Percentiles rank a stretch among this genome's conserved stretches.
phyloP scores from a whole-genome alignment of 1,284 basidiomycete species.

The Agaricales sp. region DNA sequence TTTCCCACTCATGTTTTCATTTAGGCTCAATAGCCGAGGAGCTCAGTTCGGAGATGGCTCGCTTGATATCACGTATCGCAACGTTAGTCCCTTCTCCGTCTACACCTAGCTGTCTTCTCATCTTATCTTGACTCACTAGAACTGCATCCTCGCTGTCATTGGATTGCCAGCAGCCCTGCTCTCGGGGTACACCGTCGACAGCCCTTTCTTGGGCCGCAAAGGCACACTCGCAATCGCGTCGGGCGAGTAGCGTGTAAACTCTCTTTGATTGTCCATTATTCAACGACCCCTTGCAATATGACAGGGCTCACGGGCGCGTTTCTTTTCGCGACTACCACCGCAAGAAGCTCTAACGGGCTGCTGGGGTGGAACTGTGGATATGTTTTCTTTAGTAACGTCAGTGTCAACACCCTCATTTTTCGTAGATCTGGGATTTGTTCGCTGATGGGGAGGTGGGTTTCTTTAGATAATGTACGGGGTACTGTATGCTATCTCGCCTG shows the following conservation, averaged over 20 bases:
- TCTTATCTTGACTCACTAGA: slow-evolving; percentile 3
- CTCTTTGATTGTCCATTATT: slow-evolving; percentile 8
- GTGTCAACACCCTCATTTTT: slow-evolving; percentile 9
- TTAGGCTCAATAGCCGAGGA: slow-evolving; percentile 35
- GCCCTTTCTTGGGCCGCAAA: slow-evolving; percentile 37
- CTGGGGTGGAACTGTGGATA: slow-evolving; percentile 71
- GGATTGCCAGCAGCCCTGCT: slow-evolving; percentile 45
- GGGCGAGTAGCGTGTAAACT: slow-evolving; percentile 19
- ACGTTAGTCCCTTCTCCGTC: slow-evolving; percentile 21
- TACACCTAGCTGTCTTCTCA: neutral
- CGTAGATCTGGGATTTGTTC: neutral
- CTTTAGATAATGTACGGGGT: slow-evolving; percentile 63
- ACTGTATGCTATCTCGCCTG: slow-evolving; percentile 54
- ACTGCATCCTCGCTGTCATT: slow-evolving; percentile 33
- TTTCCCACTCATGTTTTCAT: no score
- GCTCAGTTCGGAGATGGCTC: slow-evolving; percentile 36
- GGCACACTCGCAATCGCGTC: slow-evolving; percentile 38
- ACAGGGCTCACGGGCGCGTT: slow-evolving; percentile 57
- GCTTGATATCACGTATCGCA: slow-evolving; percentile 41
- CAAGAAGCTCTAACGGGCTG: slow-evolving; percentile 48
- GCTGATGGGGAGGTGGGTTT: slow-evolving; percentile 5
- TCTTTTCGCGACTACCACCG: slow-evolving; percentile 59
- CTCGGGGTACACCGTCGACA: slow-evolving; percentile 39
- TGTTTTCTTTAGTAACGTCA: slow-evolving; percentile 45
- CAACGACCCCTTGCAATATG: slow-evolving; percentile 19